Evolutionary conservation across 176 grass and related monocot genomes (phyloP).

Genomic region (Calamus simplicifolius): DNA sequence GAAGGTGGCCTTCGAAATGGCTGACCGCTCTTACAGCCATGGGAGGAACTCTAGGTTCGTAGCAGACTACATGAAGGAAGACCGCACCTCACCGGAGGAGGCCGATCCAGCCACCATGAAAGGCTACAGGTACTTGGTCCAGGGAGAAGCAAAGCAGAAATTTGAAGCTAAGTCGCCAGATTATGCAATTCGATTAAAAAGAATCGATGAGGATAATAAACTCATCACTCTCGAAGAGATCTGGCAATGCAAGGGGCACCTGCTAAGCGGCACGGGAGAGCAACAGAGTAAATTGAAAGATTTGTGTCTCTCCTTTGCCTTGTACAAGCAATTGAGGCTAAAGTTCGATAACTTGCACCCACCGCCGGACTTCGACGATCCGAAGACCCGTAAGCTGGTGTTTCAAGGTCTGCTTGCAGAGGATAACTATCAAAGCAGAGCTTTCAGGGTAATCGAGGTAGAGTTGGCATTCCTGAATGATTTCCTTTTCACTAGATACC

Average conservation of each 20-base stretch:
- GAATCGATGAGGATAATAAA: not conserved
- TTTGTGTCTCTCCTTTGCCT: no score
- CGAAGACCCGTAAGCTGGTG: no score
- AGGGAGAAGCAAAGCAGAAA: conserved; percentile 38
- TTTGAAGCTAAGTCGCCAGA: conserved; percentile 6
- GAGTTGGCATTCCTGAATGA: no score
- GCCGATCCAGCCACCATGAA: conserved; percentile 18
- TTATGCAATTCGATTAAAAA: not conserved
- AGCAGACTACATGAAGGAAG: conserved; percentile 52
- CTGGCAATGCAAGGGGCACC: conserved; percentile 7
- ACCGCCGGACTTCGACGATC: no score
- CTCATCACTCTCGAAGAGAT: conserved; percentile 43
- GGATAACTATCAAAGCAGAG: no score
- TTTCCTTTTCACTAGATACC: no score
- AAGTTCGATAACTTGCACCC: no score
- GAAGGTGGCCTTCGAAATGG: conserved; percentile 38
- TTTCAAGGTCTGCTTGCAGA: no score
- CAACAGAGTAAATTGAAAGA: no score
- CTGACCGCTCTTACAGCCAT: conserved; percentile 22
- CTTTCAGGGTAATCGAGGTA: no score
- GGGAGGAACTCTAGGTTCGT: conserved; percentile 21
- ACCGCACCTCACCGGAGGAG: not conserved
- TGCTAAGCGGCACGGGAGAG: not conserved
- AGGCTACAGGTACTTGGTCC: conserved; percentile 47
- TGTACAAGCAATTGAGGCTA: no score